Percentiles rank a stretch among this genome's conserved stretches.
These are phyloP conservation scores for Fusarium sp. DNA, from an alignment of 2,329 filamentous ascomycete species.

Conservation along the genomic window DNA sequence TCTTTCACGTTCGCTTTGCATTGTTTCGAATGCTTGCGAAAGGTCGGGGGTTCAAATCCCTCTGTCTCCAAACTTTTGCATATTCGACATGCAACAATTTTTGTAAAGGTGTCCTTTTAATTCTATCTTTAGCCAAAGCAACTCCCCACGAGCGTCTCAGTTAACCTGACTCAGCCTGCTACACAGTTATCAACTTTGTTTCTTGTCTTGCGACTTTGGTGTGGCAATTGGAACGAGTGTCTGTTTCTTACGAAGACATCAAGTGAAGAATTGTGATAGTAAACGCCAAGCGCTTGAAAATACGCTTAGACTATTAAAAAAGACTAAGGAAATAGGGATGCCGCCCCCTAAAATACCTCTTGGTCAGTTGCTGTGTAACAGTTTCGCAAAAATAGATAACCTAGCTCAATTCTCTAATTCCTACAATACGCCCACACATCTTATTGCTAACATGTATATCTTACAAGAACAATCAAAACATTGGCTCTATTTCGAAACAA, in stretches of 20 bases:
- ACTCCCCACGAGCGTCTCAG: neutral
- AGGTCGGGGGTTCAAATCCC: slow-evolving; percentile 52
- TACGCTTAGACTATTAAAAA: neutral
- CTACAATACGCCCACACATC: too few species aligned
- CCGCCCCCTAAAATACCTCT: neutral
- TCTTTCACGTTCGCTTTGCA: slow-evolving; percentile 50
- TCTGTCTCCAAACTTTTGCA: slow-evolving; percentile 47
- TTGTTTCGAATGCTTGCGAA: slow-evolving; percentile 38
- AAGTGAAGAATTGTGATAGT: neutral
- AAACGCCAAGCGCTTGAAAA: neutral
- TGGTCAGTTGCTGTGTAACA: neutral
- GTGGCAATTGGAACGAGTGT: neutral
- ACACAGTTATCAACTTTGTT: too few species aligned
- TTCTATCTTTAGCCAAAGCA: slow-evolving; percentile 1
- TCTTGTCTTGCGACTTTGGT: neutral
- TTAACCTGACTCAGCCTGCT: neutral
- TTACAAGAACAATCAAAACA: too few species aligned
- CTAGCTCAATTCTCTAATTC: too few species aligned
- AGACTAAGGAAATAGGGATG: neutral
- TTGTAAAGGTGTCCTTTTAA: neutral
- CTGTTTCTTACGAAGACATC: neutral
- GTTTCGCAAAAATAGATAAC: too few species aligned
- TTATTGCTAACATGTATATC: too few species aligned
- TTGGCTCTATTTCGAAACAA: too few species aligned
- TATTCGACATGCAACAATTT: fast-evolving